Evolutionary conservation across 805 yeast genomes (phyloP), one percentile per base, ranked within the genome.

Genomic region (Teunomyces lycoperdinae): DNA sequence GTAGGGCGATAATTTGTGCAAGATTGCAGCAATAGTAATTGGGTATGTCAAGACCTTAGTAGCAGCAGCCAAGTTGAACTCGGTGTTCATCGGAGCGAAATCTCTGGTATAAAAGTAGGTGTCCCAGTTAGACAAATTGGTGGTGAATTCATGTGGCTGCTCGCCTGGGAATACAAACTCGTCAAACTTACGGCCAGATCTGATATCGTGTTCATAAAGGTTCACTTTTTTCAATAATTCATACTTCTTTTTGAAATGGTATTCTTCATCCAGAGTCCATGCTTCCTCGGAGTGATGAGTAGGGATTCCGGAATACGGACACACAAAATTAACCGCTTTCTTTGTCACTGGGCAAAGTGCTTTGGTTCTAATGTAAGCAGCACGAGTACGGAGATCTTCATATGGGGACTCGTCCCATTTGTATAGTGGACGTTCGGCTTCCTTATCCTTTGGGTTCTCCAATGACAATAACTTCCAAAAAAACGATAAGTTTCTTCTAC

Each of bases 1-100:
- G 66, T 91, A 91, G 2, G 98, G 97, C 0, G 96, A 87, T 64
- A 76, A 86, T 63, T 85, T 86, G 66, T 92, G 94, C 57, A 94
- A 66, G 6, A 89, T 67, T 1, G 95, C 80, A 6, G 89, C 96
- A 40, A 94, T 85, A 3, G 99, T 90, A 50, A 89, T 70, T 39
- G 99, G 99, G 67, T 89, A 94, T 46, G 95, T 87, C 62, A 94
- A 78, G 80, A 92, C 87, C 65, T 94, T 94, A 14, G 98, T 89
- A 30, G 90, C 91, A 3, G 96, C 95, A 1, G 98, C 98, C 62
- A 92, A 74, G 67, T 92, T 95, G 72, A 89, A 92, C 67, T 91
- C 97, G 4, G 96, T 87, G 67, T 94, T 96, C 98, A 94, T 92
- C 4, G 97, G 92, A 58, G 83, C 85, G 65, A 89, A 94, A 58